phyloP scores from a whole-genome alignment of 2,329 filamentous ascomycete species.

The Microdochium nivale region DNA sequence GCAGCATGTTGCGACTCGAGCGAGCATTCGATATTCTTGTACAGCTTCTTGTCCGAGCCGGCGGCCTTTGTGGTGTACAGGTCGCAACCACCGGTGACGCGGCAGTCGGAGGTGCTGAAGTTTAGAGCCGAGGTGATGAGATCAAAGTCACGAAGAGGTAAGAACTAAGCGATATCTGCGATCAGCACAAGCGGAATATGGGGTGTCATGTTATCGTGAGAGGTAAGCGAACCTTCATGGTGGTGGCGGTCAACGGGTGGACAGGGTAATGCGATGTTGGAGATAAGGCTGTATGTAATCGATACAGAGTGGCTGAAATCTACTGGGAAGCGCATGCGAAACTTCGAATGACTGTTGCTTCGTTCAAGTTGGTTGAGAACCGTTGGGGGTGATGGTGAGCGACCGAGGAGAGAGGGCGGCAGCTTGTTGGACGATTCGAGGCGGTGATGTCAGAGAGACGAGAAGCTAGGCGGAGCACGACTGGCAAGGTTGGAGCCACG shows the following conservation, averaged over 20 bases:
- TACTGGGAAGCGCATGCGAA: too few species aligned
- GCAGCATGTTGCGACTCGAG: constrained; percentile 88
- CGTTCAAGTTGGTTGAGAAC: neutral
- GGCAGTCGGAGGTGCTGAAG: constrained; percentile 88
- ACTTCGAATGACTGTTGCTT: too few species aligned
- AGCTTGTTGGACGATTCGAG: neutral
- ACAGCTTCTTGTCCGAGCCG: constrained; percentile 91
- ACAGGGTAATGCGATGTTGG: neutral
- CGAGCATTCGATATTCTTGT: constrained; percentile 88
- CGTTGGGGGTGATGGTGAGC: neutral
- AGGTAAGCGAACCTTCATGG: constrained; percentile 6
- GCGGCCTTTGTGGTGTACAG: constrained; percentile 96
- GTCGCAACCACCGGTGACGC: constrained; percentile 89
- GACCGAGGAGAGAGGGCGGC: neutral
- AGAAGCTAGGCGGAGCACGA: neutral
- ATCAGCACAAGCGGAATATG: neutral
- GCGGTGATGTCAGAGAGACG: neutral
- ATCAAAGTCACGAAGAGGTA: constrained; percentile 86
- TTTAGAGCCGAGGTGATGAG: constrained; percentile 87
- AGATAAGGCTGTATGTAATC: neutral
- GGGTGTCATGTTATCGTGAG: neutral
- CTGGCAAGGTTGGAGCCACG: neutral
- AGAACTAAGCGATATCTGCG: constrained; percentile 52
- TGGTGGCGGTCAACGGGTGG: too few species aligned
- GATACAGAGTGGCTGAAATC: neutral